Base-by-base conservation (phyloP, 2,329 filamentous ascomycete genomes). In the Magnaporthiopsis incrustans region DNA sequence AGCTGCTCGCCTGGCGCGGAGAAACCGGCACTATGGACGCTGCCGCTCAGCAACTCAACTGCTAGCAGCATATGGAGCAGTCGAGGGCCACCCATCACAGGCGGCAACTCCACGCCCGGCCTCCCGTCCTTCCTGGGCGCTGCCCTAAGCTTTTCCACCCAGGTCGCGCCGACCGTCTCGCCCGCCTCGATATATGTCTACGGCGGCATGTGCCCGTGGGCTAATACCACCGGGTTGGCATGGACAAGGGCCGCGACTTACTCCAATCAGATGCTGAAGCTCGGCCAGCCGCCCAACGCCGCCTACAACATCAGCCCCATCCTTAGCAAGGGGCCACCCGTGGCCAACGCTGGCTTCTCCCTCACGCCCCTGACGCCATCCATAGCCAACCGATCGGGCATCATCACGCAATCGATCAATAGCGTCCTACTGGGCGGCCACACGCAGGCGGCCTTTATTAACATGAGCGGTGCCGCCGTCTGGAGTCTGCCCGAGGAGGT, bases 381-480 rank as follows among this genome's bases (percentile, higher is more conserved):
- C 1, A 87, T 86, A 68, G 87, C 88, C 26, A 89, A 90, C 71
- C 82, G 82, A 5, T 87, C 85, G 22, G 87, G 85, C 3, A 79
- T 81, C 3, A 79, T 88, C 57, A 89, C 86, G 5, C 89, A 92
- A 71, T 86, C 93, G 72, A 87, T 89, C 67, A 88, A 88, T 69
- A 94, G 91, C 68, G 85, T 97, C 15, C 77, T 97, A 27, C 78
- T 97, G 22, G 94, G 93, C 57, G 94, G 94, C 0, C 92, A 97
- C 73, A 96, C 92, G 0, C 81, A 86, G 69, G 76, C 80, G 22
- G 93, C 92, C 0, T 97, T 97, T 72, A 88, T 97, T 77, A 96
- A 97, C 74, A 97, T 96, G 89, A 96, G 91, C 64, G 91, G 92
- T 58, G 85, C 94, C 1, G 94, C 92, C 0, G 79, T 97, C 1